Percentiles rank a stretch among this genome's conserved stretches.
These are phyloP conservation scores for Platanthera zijinensis DNA, from an alignment of 106 monocot species.

Conservation along the genomic window DNA sequence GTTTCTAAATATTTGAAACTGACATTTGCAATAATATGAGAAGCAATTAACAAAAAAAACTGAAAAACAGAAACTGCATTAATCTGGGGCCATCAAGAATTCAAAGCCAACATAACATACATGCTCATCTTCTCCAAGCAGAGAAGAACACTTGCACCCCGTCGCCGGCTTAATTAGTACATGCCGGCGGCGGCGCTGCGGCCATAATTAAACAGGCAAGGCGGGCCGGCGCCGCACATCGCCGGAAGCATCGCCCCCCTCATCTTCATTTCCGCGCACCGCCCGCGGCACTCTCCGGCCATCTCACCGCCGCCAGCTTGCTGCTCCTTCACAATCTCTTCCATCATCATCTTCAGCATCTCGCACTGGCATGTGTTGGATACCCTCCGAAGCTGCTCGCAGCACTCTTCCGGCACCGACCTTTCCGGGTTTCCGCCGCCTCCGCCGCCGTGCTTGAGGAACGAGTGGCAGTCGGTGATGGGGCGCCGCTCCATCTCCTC, in stretches of 20 bases:
- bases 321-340: background rate
- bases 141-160: too few relatives aligned
- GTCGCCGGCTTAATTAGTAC: background rate
- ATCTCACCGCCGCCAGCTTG: background rate
- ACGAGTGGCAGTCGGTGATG: conserved; percentile 2
- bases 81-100: too few relatives aligned
- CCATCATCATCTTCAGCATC: background rate
- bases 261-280: conserved; percentile 4
- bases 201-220: background rate
- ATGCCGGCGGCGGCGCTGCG: background rate
- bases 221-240: background rate
- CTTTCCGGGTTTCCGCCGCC: background rate
- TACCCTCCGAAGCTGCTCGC: conserved; percentile 6
- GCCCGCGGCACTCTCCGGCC: background rate
- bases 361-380: conserved; percentile 3
- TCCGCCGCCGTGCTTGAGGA: background rate
- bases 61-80: too few relatives aligned
- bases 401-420: conserved; percentile 1
- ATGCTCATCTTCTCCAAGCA: too few relatives aligned
- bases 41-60: too few relatives aligned
- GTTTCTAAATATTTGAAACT: too few relatives aligned
- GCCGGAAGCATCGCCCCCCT: conserved; percentile 2
- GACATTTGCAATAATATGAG: too few relatives aligned
- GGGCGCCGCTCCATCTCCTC: background rate
- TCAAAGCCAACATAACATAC: too few relatives aligned